Base-by-base conservation (phyloP, 176 grass and related monocot species). In the Oryza glaberrima region DNA sequence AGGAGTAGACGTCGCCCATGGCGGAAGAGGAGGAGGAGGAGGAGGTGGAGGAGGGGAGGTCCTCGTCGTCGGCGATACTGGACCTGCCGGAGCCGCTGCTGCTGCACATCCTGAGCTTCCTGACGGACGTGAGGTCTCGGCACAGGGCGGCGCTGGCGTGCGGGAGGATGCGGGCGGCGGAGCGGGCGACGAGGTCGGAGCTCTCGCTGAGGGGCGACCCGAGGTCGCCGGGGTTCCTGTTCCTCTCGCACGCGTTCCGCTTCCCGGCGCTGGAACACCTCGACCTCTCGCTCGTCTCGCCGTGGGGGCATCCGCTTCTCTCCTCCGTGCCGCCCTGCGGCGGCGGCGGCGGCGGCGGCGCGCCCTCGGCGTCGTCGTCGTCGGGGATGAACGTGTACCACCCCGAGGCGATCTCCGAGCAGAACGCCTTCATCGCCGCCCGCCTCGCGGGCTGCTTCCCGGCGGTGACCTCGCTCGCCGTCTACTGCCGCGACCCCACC, bases 401-500 rank as follows among this genome's bases (percentile, higher is more conserved):
- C 35, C 48, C 76, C 9, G 47, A 72, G 20, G 54, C 79, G 78
- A 30, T 63, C 58, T 78, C 54, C 32, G 78, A 69, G 54, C 87
- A 40, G 0, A 84, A 87, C 65, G 34, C 73, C 19, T 19, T 75
- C 85, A 75, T 92, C 41, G 84, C 87, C 0, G 69, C 30, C 9
- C 85, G 75, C 36, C 86, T 99, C 80, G 90, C 86, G 7, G 40
- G 36, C 6, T 78, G 44, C 77, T 99, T 99, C 88, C 97, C 97
- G 28, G 52, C 36, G 44, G 91, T 99, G 26, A 19, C 88, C 52
- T 81, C 63, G 3, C 87, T 99, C 76, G 54, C 84, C 22, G 84
- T 99, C 38, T 99, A 94, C 84, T 93, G 91, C 86, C 97, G 97
- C 56, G 97, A 99, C 85, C 94, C 97, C 9, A 80, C 92, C 60